Percentiles rank a stretch among this genome's conserved stretches.
Evolutionary conservation across 192 early-diverging fungal species (phyloP).

Genomic region (Coemansia sp.): DNA sequence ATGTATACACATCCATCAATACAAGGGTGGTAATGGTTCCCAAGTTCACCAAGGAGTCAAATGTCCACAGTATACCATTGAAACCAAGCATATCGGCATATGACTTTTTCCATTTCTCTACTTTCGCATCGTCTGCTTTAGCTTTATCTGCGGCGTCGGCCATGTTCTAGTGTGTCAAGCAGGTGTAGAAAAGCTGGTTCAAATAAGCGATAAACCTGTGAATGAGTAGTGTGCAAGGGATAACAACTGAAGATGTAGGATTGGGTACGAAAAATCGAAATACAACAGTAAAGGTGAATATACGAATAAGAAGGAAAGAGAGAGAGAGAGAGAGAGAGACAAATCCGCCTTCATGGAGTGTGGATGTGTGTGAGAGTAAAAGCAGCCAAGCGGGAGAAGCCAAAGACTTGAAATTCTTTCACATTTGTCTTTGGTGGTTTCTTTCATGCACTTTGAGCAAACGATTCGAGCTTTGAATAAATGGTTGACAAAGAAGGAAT

Average conservation of each 20-base stretch:
- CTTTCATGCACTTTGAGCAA: not conserved
- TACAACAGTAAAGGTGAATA: not conserved
- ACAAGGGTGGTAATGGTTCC: not conserved
- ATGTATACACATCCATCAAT: slow-evolving; percentile 5
- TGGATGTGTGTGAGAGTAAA: not conserved
- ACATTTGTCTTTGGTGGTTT: not conserved
- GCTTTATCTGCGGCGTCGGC: too few species aligned
- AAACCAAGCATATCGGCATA: not conserved
- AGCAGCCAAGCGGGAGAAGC: not conserved
- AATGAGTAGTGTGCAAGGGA: not conserved
- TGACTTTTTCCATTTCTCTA: not conserved
- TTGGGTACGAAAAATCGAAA: not conserved
- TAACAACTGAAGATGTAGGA: not conserved
- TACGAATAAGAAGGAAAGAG: not conserved
- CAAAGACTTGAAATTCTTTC: not conserved
- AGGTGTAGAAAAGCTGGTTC: not conserved
- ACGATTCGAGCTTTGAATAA: not conserved
- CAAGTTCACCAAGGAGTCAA: not conserved
- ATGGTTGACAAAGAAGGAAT: not conserved
- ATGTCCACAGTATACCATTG: not conserved
- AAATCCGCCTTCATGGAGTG: not conserved
- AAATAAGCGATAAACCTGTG: not conserved
- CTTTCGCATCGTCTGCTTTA: not conserved
- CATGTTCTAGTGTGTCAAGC: not conserved
- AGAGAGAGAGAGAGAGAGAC: not conserved